Evolutionary conservation across 441 rosid species (phyloP).

Genomic region (Kokia cookei): DNA sequence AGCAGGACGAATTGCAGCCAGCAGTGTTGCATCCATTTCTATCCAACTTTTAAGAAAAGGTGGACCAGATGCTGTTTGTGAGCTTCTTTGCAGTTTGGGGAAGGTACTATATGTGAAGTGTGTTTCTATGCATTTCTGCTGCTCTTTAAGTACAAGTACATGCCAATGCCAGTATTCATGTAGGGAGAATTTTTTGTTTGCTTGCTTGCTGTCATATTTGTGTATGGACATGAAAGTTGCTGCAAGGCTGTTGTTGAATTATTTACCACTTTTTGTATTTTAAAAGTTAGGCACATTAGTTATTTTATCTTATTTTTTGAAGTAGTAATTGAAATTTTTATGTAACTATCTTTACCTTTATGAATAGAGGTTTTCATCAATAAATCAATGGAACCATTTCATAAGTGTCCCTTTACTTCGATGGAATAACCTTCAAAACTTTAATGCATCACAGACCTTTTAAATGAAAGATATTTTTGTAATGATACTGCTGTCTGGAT

Average conservation of each 20-base stretch:
- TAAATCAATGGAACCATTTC: too few relatives aligned
- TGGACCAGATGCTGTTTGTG: constrained; percentile 90
- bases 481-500: not conserved
- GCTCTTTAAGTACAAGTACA: not conserved
- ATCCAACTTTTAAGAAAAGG: constrained; percentile 81
- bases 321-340: too few relatives aligned
- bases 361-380: too few relatives aligned
- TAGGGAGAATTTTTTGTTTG: not conserved
- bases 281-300: not conserved
- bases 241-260: not conserved
- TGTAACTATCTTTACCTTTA: not conserved
- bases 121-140: not conserved
- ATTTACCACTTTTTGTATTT: not conserved
- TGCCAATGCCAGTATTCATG: not conserved
- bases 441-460: not conserved
- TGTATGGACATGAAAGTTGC: not conserved
- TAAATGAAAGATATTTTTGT: not conserved
- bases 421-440: not conserved
- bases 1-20: constrained; percentile 55
- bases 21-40: constrained; percentile 67
- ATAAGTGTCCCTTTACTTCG: too few relatives aligned
- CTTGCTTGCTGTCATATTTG: not conserved
- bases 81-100: constrained; percentile 61
- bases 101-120: constrained; percentile 42
- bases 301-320: too few relatives aligned